Base-by-base conservation (phyloP, 306 rosid genomes). In the Fragaria vesca region DNA sequence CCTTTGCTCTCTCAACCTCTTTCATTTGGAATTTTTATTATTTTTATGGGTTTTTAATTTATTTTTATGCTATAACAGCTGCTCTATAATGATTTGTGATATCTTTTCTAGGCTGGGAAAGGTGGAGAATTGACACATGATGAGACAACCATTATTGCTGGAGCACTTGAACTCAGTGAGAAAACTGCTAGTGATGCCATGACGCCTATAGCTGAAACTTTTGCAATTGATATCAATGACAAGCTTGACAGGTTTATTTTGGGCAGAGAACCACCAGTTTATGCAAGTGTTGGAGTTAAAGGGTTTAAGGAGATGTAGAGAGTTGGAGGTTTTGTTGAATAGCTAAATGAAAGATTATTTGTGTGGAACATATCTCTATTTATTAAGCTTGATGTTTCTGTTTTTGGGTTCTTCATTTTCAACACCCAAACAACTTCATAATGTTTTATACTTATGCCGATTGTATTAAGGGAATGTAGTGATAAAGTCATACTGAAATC, bases 91-190 rank as follows among this genome's bases (percentile, higher is more conserved):
- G 66, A 83, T 8, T 43, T 65, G 66, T 76, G 54, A 3, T 86
- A 81, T 65, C 78, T 65, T 81, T 82, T 58, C 71, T 75, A 95
- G 98, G 99, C 99, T 81, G 99, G 99, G 76, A 95, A 95, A 86
- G 99, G 99, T 54, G 99, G 99, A 55, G 99, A 95, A 80, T 79
- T 95, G 85, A 88, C 99, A 10, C 99, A 89, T 79, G 90, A 91
- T 80, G 99, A 95, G 88, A 95, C 99, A 68, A 89, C 97, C 47
- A 93, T 95, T 81, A 95, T 95, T 84, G 91, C 97, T 48, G 99
- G 99, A 80, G 99, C 99, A 28, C 98, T 95, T 83, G 94, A 86
- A 84, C 89, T 95, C 42, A 11, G 85, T 8, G 93, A 89, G 85
- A 95, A 95, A 75, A 91, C 87, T 48, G 98, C 97, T 38, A 21